A percentile compares a stretch with the other conserved stretches of the same genome.
phyloP scores from a whole-genome alignment of 192 early-diverging fungal species.

The Phycomyces nitens region DNA sequence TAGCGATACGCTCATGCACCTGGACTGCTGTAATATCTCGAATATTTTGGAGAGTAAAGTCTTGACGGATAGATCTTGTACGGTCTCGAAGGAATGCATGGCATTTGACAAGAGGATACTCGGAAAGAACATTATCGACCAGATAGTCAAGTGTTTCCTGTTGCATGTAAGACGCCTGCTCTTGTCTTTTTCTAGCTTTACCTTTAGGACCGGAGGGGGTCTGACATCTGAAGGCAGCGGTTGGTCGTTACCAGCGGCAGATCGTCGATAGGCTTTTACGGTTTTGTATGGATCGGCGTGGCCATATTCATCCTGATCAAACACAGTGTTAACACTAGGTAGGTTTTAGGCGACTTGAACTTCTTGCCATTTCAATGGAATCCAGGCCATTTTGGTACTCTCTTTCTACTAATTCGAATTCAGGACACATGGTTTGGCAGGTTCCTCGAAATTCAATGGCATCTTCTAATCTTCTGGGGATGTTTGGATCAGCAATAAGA shows the following conservation, averaged over 20 bases:
- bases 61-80: slow-evolving; percentile 78
- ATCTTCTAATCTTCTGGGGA: slow-evolving; percentile 53
- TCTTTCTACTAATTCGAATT: slow-evolving; percentile 82
- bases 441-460: slow-evolving; percentile 73
- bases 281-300: slow-evolving; percentile 54
- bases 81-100: slow-evolving; percentile 85
- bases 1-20: slow-evolving; percentile 78
- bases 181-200: slow-evolving; percentile 19
- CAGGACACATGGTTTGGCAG: slow-evolving; percentile 86
- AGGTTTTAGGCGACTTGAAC: neutral
- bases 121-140: slow-evolving; percentile 49
- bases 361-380: slow-evolving; percentile 66
- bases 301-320: slow-evolving; percentile 20
- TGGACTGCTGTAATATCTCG: slow-evolving; percentile 62
- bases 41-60: slow-evolving; percentile 84
- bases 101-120: slow-evolving; percentile 57
- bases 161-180: neutral
- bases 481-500: slow-evolving; percentile 55
- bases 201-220: slow-evolving; percentile 66
- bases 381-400: slow-evolving; percentile 72
- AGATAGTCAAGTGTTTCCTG: slow-evolving; percentile 64
- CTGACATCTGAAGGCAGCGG: slow-evolving; percentile 87
- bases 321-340: neutral
- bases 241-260: slow-evolving; percentile 82
- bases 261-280: slow-evolving; percentile 83